Conservation (phyloP, 148 eudicot species). For the Euryodendron excelsum region DNA sequence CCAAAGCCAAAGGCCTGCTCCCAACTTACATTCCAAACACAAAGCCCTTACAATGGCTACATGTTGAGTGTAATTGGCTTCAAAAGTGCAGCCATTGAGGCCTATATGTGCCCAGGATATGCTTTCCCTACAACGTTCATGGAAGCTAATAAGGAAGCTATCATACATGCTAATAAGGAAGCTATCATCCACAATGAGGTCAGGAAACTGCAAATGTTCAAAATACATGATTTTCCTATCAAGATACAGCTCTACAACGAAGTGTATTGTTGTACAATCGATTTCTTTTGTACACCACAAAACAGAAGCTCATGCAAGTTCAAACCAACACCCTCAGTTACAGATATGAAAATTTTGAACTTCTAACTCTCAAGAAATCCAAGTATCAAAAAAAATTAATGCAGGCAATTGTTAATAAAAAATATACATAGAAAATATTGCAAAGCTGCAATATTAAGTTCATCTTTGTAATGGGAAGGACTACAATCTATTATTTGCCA, state of each 20-base stretch:
- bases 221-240: too few relatives aligned
- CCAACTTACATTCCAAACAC: constrained; percentile 60
- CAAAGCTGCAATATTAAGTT: too few relatives aligned
- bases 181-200: constrained; percentile 15
- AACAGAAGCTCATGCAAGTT: constrained; percentile 1
- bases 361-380: too few relatives aligned
- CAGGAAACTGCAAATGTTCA: neutral
- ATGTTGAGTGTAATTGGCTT: constrained; percentile 26
- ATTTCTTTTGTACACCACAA: too few relatives aligned
- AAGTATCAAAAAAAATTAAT: neutral
- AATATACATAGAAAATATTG: too few relatives aligned
- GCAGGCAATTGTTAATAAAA: neutral
- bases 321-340: neutral
- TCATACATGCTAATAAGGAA: constrained; percentile 36
- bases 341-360: neutral
- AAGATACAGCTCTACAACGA: neutral
- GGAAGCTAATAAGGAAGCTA: neutral
- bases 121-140: constrained; percentile 46
- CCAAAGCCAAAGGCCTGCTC: constrained; percentile 52
- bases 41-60: constrained; percentile 41
- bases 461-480: neutral
- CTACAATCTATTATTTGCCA: neutral
- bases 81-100: constrained; percentile 17
- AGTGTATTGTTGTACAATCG: too few relatives aligned
- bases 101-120: constrained; percentile 31